Base-by-base conservation (phyloP, 805 yeast species). In the Hemisphaericaspora nanyangensis region DNA sequence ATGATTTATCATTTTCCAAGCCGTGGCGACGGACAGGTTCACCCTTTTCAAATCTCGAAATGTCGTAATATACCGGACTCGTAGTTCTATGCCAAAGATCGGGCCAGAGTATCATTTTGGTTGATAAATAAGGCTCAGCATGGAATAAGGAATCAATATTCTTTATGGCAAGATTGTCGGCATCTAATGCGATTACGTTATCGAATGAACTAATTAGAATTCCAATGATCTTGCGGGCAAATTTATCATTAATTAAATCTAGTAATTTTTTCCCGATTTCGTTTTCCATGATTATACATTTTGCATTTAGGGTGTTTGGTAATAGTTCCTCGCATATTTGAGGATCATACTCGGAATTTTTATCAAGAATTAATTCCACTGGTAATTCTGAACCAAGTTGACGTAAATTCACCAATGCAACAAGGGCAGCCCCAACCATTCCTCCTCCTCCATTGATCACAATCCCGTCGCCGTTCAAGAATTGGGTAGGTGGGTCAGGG, bases 41-140 rank as follows among this genome's bases (percentile, higher is more conserved):
- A 2, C 71, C 70, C 2, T 43, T 34, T 12, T 48, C 46, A 27
- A 62, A 42, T 18, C 65, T 47, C 6, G 63, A 60, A 29, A 64
- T 54, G 5, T 61, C 58, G 42, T 64, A 64, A 42, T 46, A 64
- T 6, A 48, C 28, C 8, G 68, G 65, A 17, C 66, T 59, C 2
- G 58, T 54, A 8, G 57, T 51, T 45, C 58, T 57, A 25, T 57
- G 63, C 65, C 65, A 61, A 27, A 55, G 42, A 40, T 63, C 65
- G 1, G 69, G 70, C 68, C 68, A 65, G 31, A 65, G 38, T 11
- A 65, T 37, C 45, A 58, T 61, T 18, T 54, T 53, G 1, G 60
- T 49, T 12, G 51, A 34, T 18, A 54, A 34, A 40, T 48, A 64
- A 6, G 60, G 55, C 25, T 53, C 55, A 11, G 55, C 31, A 25